Base-by-base conservation (phyloP, 768 basidiomycete species). In the Albatrellus ellisii region DNA sequence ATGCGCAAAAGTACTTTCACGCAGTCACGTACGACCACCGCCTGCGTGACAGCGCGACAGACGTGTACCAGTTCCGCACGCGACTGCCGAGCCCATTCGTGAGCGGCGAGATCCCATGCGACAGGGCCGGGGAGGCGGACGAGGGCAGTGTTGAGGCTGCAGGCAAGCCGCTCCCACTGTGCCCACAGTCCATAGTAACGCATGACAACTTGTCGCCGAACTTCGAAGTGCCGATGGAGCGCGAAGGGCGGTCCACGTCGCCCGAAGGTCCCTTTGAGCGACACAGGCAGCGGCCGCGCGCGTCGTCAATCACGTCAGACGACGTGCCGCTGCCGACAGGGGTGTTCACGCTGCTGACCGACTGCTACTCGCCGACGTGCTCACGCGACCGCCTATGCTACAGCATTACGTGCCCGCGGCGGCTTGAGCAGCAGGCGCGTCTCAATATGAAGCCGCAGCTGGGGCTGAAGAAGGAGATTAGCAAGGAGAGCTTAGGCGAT, bases 11-110 rank as follows among this genome's bases (percentile, higher is more conserved):
- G 63, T 98, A 90, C 64, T 98, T 99, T 58, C 95, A 99, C 56
- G 95, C 98, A 55, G 95, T 99, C 51, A 97, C 95, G 7, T 99
- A 98, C 56, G 94, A 97, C 55, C 95, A 99, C 59, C 81, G 94
- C 11, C 59, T 99, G 44, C 68, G 95, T 39, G 95, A 98, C 61
- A 89, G 78, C 53, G 65, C 78, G 0, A 70, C 72, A 47, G 95
- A 99, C 61, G 62, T 99, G 24, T 99, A 97, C 61, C 91, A 94
- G 56, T 98, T 99, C 61, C 70, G 78, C 49, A 80, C 86, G 36
- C 77, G 79, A 54, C 56, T 95, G 28, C 73, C 79, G 4, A 88
- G 79, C 54, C 87, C 86, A 2, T 91, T 90, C 55, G 82, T 85
- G 44, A 80, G 80, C 43, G 83, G 20, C 8, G 35, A 36, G 35